Percentiles rank a stretch among this genome's conserved stretches.
Conservation (phyloP, 192 early-diverging fungal genomes). For the Kappamyces sp. region DNA sequence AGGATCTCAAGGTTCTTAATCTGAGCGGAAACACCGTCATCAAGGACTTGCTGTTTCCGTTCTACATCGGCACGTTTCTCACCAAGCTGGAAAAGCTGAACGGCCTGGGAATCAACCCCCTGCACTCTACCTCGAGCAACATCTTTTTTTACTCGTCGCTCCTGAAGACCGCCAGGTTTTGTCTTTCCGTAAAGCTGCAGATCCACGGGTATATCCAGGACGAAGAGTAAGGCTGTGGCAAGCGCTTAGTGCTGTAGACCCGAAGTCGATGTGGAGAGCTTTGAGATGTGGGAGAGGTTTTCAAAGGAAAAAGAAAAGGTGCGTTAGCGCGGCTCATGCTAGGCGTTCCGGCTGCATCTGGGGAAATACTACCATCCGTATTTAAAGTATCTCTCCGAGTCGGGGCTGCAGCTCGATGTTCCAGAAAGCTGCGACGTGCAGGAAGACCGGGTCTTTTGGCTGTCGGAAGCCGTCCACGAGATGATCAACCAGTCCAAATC, state of each 20-base stretch:
- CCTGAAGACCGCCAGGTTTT: no score
- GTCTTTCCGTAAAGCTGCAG: no score
- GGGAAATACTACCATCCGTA: conserved; percentile 9
- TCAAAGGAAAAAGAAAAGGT: conserved; percentile 1
- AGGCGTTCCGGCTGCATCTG: conserved; percentile 12
- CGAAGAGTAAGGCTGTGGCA: no score
- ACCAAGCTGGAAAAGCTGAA: background rate
- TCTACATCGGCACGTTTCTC: conserved; percentile 3
- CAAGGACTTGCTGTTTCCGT: background rate
- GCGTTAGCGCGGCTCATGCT: background rate
- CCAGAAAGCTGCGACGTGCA: background rate
- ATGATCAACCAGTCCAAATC: conserved; percentile 2
- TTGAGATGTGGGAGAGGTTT: conserved; percentile 12
- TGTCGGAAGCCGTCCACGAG: conserved; percentile 7
- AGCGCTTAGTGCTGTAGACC: no score
- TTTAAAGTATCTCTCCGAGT: conserved; percentile 6
- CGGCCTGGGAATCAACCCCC: no score
- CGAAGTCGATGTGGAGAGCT: background rate
- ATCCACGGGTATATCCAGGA: no score
- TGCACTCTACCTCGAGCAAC: no score
- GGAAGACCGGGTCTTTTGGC: conserved; percentile 14
- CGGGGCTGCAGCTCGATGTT: background rate
- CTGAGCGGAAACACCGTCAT: conserved; percentile 11
- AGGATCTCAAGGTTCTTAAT: conserved; percentile 13
- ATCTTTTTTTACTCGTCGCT: no score